phyloP scores from a whole-genome alignment of 805 yeast species.

The Alloascoidea africana region DNA sequence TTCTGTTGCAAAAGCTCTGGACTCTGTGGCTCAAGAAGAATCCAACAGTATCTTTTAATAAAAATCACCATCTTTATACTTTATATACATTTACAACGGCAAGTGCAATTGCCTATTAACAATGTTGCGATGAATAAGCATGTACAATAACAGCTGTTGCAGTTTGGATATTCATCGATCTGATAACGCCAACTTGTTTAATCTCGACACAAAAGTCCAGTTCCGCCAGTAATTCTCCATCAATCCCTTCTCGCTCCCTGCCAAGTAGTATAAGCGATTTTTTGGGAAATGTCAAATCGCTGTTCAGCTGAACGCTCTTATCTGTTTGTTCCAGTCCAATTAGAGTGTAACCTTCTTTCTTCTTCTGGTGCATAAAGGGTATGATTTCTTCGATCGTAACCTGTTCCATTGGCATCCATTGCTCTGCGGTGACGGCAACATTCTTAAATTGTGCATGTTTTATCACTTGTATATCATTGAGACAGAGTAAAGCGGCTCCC shows the following conservation, averaged over 20 bases:
- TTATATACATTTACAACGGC: too few relatives aligned
- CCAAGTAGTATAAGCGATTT: conserved; percentile 73
- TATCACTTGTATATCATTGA: conserved; percentile 53
- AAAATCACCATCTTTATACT: not conserved
- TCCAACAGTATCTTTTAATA: not conserved
- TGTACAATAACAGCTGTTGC: conserved; percentile 92
- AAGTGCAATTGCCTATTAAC: conserved; percentile 18
- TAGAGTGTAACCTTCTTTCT: conserved; percentile 65
- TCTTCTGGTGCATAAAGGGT: conserved; percentile 41
- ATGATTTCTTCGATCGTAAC: conserved; percentile 44
- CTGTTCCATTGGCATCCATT: conserved; percentile 89
- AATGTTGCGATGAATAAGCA: conserved; percentile 66
- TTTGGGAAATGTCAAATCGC: conserved; percentile 54
- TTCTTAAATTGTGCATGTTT: conserved; percentile 57
- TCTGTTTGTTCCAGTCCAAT: conserved; percentile 92
- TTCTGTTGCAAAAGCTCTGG: conserved; percentile 43
- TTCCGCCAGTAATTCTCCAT: conserved; percentile 70
- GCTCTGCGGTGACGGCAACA: conserved; percentile 90
- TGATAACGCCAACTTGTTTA: conserved; percentile 79
- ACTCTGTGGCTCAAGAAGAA: conserved; percentile 24
- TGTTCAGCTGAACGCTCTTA: conserved; percentile 57
- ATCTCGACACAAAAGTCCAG: conserved; percentile 82
- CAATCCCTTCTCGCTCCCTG: conserved; percentile 81
- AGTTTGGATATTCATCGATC: conserved; percentile 95
- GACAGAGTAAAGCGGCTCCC: conserved; percentile 73